Evolutionary conservation across 2,329 filamentous ascomycete genomes (phyloP).

Genomic region (Talaromyces marneffei): DNA sequence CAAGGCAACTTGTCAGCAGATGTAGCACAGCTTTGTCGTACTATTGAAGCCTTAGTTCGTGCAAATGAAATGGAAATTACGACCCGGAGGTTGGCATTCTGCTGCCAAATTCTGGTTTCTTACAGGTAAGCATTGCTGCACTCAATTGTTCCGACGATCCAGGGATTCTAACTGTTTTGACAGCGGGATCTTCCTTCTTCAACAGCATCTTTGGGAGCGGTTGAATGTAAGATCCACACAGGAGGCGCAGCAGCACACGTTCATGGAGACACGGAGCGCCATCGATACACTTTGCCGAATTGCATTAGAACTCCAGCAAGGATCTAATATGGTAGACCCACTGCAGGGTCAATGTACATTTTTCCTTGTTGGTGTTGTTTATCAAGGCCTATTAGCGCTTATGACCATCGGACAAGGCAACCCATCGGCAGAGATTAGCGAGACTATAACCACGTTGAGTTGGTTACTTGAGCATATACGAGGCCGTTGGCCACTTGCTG

Average conservation of each 20-base stretch:
- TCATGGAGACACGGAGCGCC: conserved; percentile 4
- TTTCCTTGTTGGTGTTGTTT: neutral
- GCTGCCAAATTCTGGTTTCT: conserved; percentile 4
- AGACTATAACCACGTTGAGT: neutral
- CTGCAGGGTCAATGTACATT: conserved; percentile 7
- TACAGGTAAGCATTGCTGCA: neutral
- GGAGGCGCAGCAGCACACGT: conserved; percentile 3
- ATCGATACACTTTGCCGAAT: conserved; percentile 10
- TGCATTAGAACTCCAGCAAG: neutral
- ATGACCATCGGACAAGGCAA: conserved; percentile 8
- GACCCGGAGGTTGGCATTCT: neutral
- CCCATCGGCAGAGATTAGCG: neutral
- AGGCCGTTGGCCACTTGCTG: conserved; percentile 8
- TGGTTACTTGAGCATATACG: conserved; percentile 3
- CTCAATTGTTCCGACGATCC: neutral
- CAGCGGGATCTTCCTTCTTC: conserved; percentile 4
- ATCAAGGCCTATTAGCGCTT: neutral
- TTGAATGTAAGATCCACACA: neutral
- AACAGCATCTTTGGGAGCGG: conserved; percentile 5
- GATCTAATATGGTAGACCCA: conserved; percentile 1
- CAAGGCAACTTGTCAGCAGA: neutral
- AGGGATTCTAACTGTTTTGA: neutral
- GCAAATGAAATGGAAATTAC: conserved; percentile 10
- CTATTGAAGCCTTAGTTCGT: conserved; percentile 7
- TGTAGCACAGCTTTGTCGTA: conserved; percentile 1